Conservation (phyloP, 2,329 filamentous ascomycete species). For the Alternaria atra region DNA sequence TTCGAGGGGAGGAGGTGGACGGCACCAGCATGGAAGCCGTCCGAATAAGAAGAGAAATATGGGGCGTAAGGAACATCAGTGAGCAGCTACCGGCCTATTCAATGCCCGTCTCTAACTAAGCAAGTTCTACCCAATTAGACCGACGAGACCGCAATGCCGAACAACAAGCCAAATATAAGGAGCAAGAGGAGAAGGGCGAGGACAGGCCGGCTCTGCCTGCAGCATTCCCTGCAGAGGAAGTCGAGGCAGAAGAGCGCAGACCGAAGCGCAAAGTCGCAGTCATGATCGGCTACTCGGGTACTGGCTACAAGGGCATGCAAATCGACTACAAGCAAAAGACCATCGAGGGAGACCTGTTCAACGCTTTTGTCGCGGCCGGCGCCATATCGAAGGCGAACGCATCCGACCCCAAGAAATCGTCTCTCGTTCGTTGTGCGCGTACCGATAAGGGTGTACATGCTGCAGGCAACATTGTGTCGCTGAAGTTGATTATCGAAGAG, state of each 20-base stretch:
- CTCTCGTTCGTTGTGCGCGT: slow-evolving; percentile 89
- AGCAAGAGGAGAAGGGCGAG: slow-evolving; percentile 48
- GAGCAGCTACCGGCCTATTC: slow-evolving; percentile 39
- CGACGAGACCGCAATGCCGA: slow-evolving; percentile 56
- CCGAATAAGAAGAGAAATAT: slow-evolving; percentile 70
- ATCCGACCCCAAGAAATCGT: slow-evolving; percentile 95
- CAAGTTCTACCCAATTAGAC: slow-evolving; percentile 58
- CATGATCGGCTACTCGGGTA: slow-evolving; percentile 93
- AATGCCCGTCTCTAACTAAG: slow-evolving; percentile 52
- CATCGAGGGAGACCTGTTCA: slow-evolving; percentile 94
- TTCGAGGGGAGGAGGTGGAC: slow-evolving; percentile 44
- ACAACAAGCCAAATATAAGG: slow-evolving; percentile 52
- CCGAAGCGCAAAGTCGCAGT: slow-evolving; percentile 98
- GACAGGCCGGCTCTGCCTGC: slow-evolving; percentile 62
- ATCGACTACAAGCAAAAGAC: slow-evolving; percentile 81
- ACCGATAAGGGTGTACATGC: slow-evolving; percentile 98
- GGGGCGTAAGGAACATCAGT: slow-evolving; percentile 73
- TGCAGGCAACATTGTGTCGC: slow-evolving; percentile 90
- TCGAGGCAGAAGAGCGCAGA: slow-evolving; percentile 82
- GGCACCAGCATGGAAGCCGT: slow-evolving; percentile 51
- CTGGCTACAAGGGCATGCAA: slow-evolving; percentile 97
- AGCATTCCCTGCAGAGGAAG: slow-evolving; percentile 78
- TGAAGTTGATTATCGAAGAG: slow-evolving; percentile 96
- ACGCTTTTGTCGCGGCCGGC: slow-evolving; percentile 86
- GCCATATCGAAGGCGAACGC: slow-evolving; percentile 98